Percentiles rank a stretch among this genome's conserved stretches.
Evolutionary conservation across 768 basidiomycete species (phyloP).

Genomic region (Suillus discolor): DNA sequence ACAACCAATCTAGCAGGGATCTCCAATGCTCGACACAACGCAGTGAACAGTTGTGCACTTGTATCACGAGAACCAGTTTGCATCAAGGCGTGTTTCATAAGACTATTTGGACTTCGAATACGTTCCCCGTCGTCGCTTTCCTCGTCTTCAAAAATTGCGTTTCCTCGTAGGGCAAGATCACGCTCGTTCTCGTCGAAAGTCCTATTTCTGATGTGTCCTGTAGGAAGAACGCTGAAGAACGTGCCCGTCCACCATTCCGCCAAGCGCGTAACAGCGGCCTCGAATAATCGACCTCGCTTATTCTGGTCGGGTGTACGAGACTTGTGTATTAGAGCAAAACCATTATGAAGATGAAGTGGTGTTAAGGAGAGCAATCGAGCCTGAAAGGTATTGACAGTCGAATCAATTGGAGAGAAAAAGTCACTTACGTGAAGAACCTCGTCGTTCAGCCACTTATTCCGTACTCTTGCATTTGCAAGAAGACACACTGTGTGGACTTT

Average conservation of each 20-base stretch:
- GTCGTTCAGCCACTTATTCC: constrained; percentile 89
- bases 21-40: constrained; percentile 81
- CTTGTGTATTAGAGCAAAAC: constrained; percentile 82
- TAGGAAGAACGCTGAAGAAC: constrained; percentile 65
- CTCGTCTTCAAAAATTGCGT: constrained; percentile 41
- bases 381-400: constrained; percentile 42
- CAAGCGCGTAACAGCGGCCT: constrained; percentile 73
- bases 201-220: constrained; percentile 72
- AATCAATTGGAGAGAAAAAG: neutral
- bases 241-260: constrained; percentile 81
- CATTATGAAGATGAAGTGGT: constrained; percentile 77
- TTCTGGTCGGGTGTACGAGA: constrained; percentile 77
- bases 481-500: constrained; percentile 88
- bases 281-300: constrained; percentile 86
- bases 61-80: constrained; percentile 80
- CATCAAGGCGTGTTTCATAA: constrained; percentile 92
- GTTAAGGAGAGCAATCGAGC: constrained; percentile 87
- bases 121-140: constrained; percentile 55
- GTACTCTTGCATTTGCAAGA: constrained; percentile 67
- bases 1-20: constrained; percentile 87
- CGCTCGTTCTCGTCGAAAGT: constrained; percentile 76
- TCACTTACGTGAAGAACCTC: constrained; percentile 73
- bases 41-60: constrained; percentile 89
- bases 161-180: constrained; percentile 30
- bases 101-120: constrained; percentile 76